A percentile compares a stretch with the other conserved stretches of the same genome.
phyloP scores from a whole-genome alignment of 305 asterid genomes.

The Fraxinus floribunda region DNA sequence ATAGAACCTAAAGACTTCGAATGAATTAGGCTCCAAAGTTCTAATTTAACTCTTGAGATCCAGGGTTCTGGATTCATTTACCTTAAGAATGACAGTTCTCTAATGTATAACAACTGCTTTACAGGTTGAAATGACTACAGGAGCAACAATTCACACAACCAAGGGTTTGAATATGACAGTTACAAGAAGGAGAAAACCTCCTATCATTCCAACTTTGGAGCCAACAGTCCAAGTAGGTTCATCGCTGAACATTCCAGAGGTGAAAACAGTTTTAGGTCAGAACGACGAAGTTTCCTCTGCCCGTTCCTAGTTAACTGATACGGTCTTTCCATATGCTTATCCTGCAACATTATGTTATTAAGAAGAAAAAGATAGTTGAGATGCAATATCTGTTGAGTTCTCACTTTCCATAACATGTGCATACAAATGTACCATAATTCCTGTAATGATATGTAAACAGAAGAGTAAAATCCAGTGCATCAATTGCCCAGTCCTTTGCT shows the following conservation, averaged over 20 bases:
- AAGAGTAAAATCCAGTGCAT: neutral
- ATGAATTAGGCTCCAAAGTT: neutral
- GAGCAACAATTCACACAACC: conserved; percentile 97
- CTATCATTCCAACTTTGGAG: conserved; percentile 61
- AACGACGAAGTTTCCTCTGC: conserved; percentile 45
- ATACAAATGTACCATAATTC: neutral
- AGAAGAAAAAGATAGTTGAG: neutral
- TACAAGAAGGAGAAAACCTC: conserved; percentile 59
- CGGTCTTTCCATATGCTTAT: neutral
- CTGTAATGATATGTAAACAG: neutral
- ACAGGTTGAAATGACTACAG: conserved; percentile 96
- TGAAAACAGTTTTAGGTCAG: conserved; percentile 34
- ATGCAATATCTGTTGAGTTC: neutral
- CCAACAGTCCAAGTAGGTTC: conserved; percentile 43
- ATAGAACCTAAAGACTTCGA: neutral
- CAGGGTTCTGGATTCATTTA: neutral
- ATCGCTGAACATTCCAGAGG: conserved; percentile 34
- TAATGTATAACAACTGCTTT: conserved; percentile 5
- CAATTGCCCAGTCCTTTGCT: neutral
- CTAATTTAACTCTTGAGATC: neutral
- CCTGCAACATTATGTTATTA: neutral
- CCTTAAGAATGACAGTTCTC: neutral
- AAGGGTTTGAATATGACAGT: conserved; percentile 88
- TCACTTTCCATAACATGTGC: neutral
- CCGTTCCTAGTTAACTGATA: conserved; percentile 24